Percentiles rank a stretch among this genome's conserved stretches.
phyloP scores from a whole-genome alignment of 345 rosid species.

The Gossypioides kirkii region DNA sequence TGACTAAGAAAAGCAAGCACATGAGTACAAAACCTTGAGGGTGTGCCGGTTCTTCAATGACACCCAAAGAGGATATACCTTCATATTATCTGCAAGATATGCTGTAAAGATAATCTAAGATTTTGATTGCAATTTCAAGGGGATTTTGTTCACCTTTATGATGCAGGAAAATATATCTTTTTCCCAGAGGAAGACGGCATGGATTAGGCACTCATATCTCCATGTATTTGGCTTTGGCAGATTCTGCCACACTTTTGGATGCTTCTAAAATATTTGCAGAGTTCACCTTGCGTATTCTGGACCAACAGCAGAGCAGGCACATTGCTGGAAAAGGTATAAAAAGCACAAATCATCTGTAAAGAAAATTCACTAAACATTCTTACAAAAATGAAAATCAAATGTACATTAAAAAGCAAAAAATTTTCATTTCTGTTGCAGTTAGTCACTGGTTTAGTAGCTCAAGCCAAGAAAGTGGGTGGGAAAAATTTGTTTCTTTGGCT shows the following conservation, averaged over 20 bases:
- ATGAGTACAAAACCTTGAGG: no score
- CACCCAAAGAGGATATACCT: background rate
- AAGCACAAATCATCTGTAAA: background rate
- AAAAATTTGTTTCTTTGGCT: constrained; percentile 17
- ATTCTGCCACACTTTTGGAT: constrained; percentile 15
- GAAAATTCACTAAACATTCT: background rate
- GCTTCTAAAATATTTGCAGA: constrained; percentile 30
- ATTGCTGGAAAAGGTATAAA: constrained; percentile 28
- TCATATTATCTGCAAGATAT: no score
- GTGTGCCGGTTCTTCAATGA: no score
- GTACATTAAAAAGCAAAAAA: background rate
- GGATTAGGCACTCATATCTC: constrained; percentile 28
- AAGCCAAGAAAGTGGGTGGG: constrained; percentile 26
- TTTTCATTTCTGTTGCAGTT: constrained; percentile 18
- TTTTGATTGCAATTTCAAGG: background rate
- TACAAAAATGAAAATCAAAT: background rate
- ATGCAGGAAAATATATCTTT: constrained; percentile 37
- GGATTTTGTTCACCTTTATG: background rate
- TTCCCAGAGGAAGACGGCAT: constrained; percentile 28
- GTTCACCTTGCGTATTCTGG: constrained; percentile 27
- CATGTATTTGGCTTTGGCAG: constrained; percentile 28
- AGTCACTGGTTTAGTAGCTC: constrained; percentile 30
- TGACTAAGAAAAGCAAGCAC: no score
- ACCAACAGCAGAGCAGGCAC: constrained; percentile 29
- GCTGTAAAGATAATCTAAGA: background rate